A percentile compares a stretch with the other conserved stretches of the same genome.
These are phyloP conservation scores for Somion occarium DNA, from an alignment of 1,284 basidiomycete genomes.

Conservation along the genomic window DNA sequence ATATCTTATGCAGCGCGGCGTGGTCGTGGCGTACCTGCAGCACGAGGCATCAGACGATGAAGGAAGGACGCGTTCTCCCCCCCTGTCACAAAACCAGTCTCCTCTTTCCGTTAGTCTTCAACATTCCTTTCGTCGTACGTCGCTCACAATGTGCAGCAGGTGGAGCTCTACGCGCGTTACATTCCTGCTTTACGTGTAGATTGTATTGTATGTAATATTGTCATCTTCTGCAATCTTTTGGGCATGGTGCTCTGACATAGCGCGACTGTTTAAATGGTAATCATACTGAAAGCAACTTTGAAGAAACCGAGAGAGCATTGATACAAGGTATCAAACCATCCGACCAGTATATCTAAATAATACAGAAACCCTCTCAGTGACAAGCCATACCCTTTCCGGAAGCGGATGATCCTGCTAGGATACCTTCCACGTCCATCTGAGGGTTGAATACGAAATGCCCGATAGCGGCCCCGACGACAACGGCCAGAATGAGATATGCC, in stretches of 20 bases:
- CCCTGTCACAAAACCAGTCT: conserved; percentile 18
- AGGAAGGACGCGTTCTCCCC: conserved; percentile 2
- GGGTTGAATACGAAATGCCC: conserved; percentile 71
- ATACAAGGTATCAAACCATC: too few relatives aligned
- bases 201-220: conserved; percentile 8
- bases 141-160: neutral
- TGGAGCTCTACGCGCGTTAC: neutral
- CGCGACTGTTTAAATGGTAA: too few relatives aligned
- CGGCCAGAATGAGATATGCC: conserved; percentile 76
- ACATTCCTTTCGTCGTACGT: conserved; percentile 4
- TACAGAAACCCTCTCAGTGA: conserved; percentile 29
- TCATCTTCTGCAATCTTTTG: neutral
- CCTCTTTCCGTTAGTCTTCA: conserved; percentile 24
- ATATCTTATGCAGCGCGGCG: conserved; percentile 60
- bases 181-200: neutral
- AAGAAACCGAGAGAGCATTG: too few relatives aligned
- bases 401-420: conserved; percentile 39
- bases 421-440: conserved; percentile 51
- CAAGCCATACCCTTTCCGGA: conserved; percentile 56
- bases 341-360: too few relatives aligned
- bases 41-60: conserved; percentile 77
- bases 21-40: conserved; percentile 71
- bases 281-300: too few relatives aligned
- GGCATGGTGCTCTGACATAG: too few relatives aligned
- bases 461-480: conserved; percentile 64